Evolutionary conservation across 2,329 filamentous ascomycete genomes (phyloP).

Genomic region (Aspergillus ochraceoroseus): DNA sequence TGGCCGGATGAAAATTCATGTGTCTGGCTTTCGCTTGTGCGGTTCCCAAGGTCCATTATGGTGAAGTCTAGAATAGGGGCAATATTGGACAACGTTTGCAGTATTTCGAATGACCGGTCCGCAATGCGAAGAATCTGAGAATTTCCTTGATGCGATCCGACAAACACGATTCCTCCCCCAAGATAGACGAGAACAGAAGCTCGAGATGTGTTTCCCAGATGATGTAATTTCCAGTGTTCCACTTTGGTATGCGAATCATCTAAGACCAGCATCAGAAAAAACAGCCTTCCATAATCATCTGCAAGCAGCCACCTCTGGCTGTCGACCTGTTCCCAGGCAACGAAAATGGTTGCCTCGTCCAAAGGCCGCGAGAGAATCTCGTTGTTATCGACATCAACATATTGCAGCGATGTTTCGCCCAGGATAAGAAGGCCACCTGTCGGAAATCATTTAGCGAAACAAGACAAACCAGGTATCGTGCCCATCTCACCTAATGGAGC

Average conservation of each 20-base stretch:
- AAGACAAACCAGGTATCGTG: neutral
- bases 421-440: conserved; percentile 68
- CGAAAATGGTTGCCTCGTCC: conserved; percentile 73
- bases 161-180: conserved; percentile 62
- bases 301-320: conserved; percentile 77
- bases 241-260: conserved; percentile 59
- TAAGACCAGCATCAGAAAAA: conserved; percentile 74
- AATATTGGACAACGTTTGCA: conserved; percentile 78
- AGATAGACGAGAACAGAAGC: conserved; percentile 76
- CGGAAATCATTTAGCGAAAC: conserved; percentile 44
- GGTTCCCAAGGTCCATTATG: conserved; percentile 91
- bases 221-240: conserved; percentile 64
- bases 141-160: conserved; percentile 90
- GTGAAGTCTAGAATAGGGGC: conserved; percentile 90
- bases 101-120: conserved; percentile 58
- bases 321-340: conserved; percentile 86
- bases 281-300: conserved; percentile 83
- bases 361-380: conserved; percentile 61
- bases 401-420: conserved; percentile 75
- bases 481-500: conserved; percentile 47
- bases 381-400: conserved; percentile 73
- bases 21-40: conserved; percentile 69
- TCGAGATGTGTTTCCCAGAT: conserved; percentile 65
- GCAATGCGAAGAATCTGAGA: conserved; percentile 71
- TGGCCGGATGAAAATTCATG: conserved; percentile 95